Evolutionary conservation across 1,139 yeast genomes (phyloP), one percentile per base, ranked within the genome.

Genomic region (Sugiyamaella neomexicana): DNA sequence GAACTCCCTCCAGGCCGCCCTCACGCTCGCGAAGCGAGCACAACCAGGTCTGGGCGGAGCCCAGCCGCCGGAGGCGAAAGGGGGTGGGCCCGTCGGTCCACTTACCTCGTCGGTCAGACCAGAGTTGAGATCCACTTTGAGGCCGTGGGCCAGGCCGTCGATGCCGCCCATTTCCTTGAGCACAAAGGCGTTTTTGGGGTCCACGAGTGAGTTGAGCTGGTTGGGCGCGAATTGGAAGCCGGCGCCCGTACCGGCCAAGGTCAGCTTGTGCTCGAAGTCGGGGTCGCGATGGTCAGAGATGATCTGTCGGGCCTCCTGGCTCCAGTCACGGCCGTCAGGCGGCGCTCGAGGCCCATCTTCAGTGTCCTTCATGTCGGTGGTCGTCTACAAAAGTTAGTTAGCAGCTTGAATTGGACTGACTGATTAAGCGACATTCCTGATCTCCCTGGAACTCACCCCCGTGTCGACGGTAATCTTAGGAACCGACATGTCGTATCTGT

Each of bases 151-250:
- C 7, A 74, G 64, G 9, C 66, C 67, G 2, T 59, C 61, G 17
- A 68, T 58, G 4, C 74, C 74, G 9, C 68, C 68, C 46, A 65
- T 55, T 39, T 58, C 56, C 7, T 55, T 58, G 43, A 75, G 60
- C 12, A 73, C 66, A 50, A 65, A 68, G 5, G 74, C 68, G 50
- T 72, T 70, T 52, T 73, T 73, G n/a, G 76, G 75, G 54, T 75
- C 79, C 13, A 71, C 63, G 37, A 75, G 65, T 6, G 68, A 60
- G 41, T 63, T 62, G 34, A 75, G 67, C 57, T 74, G 75, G 39
- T 60, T 65, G 3, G 63, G 60, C 13, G 56, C 32, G 41, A 41
- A 52, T 16, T 44, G 37, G 46, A 47, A 60, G 13, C 52, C 54
- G 6, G 17, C 52, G 9, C n/a, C 29, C 13, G 10, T 31, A 39